Evolutionary conservation across 371 early-diverging fungal species (phyloP).

Genomic region (Lichtheimia ramosa): DNA sequence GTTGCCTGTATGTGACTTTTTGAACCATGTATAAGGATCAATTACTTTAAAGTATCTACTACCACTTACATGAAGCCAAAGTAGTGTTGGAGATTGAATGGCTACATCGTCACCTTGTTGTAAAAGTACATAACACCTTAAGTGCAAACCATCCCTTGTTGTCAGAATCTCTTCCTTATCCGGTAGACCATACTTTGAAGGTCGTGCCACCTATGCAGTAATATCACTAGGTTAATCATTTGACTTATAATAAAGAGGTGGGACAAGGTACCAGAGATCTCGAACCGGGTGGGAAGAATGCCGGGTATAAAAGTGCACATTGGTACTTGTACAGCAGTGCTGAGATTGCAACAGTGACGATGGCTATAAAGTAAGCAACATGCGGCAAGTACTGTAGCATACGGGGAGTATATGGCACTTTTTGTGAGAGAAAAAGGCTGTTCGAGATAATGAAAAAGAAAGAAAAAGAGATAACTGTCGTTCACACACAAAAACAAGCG

Average conservation of each 20-base stretch:
- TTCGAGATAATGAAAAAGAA: too few relatives aligned
- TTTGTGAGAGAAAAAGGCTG: background rate
- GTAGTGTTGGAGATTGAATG: slow-evolving; percentile 69
- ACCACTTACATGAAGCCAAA: slow-evolving; percentile 79
- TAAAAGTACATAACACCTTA: slow-evolving; percentile 81
- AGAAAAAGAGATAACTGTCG: too few relatives aligned
- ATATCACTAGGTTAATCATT: background rate
- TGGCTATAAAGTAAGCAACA: slow-evolving; percentile 16
- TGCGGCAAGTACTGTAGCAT: too few relatives aligned
- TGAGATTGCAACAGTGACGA: slow-evolving; percentile 38
- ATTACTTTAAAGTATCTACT: too few relatives aligned
- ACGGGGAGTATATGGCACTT: background rate
- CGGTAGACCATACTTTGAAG: slow-evolving; percentile 69
- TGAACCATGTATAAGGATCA: background rate
- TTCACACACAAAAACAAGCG: too few relatives aligned
- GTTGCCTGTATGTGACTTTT: slow-evolving; percentile 94
- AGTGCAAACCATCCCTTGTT: slow-evolving; percentile 77
- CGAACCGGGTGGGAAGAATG: slow-evolving; percentile 47
- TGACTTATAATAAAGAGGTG: background rate
- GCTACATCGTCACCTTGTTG: slow-evolving; percentile 55
- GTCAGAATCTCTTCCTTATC: slow-evolving; percentile 80
- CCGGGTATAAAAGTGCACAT: slow-evolving; percentile 45
- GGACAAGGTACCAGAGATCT: slow-evolving; percentile 25
- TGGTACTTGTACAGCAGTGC: slow-evolving; percentile 69
- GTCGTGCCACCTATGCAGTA: slow-evolving; percentile 60